Percentiles rank a stretch among this genome's conserved stretches.
Conservation (phyloP, 2,329 filamentous ascomycete genomes). For the Epichloe typhina region DNA sequence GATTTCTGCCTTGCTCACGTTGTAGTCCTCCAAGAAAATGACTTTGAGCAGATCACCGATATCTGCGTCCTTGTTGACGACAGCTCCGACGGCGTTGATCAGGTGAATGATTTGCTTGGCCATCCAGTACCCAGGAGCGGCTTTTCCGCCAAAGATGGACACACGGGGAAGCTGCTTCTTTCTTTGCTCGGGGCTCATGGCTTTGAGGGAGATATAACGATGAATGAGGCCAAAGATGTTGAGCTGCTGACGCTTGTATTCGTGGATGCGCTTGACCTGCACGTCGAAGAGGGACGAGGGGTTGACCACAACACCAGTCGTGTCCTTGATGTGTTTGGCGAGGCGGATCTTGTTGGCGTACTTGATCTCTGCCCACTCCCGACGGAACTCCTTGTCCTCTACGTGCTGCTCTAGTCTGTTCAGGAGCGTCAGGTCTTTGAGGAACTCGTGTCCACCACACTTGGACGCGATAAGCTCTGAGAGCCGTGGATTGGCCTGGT, state of each 20-base stretch:
- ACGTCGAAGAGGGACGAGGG: constrained; percentile 80
- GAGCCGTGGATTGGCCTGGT: constrained; percentile 89
- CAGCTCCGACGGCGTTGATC: constrained; percentile 78
- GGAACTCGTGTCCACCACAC: constrained; percentile 66
- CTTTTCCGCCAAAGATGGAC: constrained; percentile 95
- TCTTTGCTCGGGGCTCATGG: constrained; percentile 66
- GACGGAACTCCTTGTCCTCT: constrained; percentile 80
- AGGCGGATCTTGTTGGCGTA: constrained; percentile 88
- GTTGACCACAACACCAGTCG: constrained; percentile 70
- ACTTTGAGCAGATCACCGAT: constrained; percentile 94
- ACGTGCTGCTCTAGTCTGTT: constrained; percentile 75
- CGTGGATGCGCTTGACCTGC: constrained; percentile 97
- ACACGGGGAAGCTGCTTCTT: constrained; percentile 77
- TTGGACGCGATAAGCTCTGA: constrained; percentile 89
- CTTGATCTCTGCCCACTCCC: constrained; percentile 95
- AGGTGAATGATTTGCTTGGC: constrained; percentile 97
- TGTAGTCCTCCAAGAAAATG: constrained; percentile 95
- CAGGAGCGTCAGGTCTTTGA: constrained; percentile 79
- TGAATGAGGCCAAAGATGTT: constrained; percentile 98
- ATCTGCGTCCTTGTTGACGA: constrained; percentile 86
- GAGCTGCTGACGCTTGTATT: constrained; percentile 97
- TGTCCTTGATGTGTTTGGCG: constrained; percentile 78
- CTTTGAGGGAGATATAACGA: constrained; percentile 81
- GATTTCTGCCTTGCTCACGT: constrained; percentile 97
- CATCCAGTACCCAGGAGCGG: constrained; percentile 99